Evolutionary conservation across 345 rosid genomes (phyloP), one percentile per base, ranked within the genome.

Genomic region (Hibiscus syriacus): DNA sequence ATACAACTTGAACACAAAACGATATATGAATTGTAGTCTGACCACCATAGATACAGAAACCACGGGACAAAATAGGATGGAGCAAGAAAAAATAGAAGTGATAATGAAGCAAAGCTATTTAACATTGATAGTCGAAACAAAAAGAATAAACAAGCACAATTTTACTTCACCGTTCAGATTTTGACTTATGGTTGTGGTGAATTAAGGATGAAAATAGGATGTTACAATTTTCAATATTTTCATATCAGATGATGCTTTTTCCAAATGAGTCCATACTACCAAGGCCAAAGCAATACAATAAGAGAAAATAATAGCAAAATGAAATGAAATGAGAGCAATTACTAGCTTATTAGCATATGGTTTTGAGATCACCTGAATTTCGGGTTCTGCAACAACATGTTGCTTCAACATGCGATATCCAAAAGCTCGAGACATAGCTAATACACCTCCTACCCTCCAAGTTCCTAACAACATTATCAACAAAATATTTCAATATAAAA

Each of bases 331-430:
- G 7, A 17, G 23, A 6, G 54, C n/a, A n/a, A 16, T 45, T 45
- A 45, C 49, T 68, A 38, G 39, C 26, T 23, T 58, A 49, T 49
- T 49, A 49, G 54, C 6, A 57, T 19, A 69, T 13, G 17, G 22
- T 53, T 57, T 54, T 60, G 30, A 63, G 12, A 57, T 79, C 81
- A 95, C 98, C 97, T 90, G 99, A 66, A 95, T 92, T 78, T 95
- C 99, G 4, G 99, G 98, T 72, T 95, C 99, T 23, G 99, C 98
- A 73, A 92, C 92, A 48, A 95, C 96, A 61, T 82, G 92, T 78
- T 85, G 98, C 88, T 95, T 95, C 87, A 95, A 74, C 99, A 95
- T 88, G 69, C 97, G 94, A 77, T 95, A 90, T 12, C 99, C 99
- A 69, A 95, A 95, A 50, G 99, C 99, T 49, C 98, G 87, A 54